Evolutionary conservation across 345 rosid genomes (phyloP).

Genomic region (Jatropha curcas): DNA sequence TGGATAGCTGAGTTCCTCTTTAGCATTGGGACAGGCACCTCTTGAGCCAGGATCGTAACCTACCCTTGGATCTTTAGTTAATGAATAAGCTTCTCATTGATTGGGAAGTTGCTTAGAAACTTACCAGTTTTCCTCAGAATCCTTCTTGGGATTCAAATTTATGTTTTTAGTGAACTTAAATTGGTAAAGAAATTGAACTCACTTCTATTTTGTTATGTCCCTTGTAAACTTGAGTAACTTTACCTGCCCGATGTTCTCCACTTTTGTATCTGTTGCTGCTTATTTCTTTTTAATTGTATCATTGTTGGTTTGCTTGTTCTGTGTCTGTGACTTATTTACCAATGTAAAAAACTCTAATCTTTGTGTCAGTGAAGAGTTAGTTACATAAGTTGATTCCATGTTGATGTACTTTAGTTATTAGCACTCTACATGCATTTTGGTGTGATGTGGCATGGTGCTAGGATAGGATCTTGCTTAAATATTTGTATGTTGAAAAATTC

Average conservation of each 20-base stretch:
- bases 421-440: too few species aligned
- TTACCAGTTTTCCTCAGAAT: not conserved
- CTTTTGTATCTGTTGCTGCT: not conserved
- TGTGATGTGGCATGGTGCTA: too few species aligned
- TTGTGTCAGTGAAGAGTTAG: not conserved
- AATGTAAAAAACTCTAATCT: not conserved
- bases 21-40: not conserved
- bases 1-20: not conserved
- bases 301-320: not conserved
- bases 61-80: not conserved
- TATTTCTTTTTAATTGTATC: not conserved
- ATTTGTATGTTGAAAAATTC: not conserved
- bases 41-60: not conserved
- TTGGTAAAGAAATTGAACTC: not conserved
- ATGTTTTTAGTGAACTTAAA: not conserved
- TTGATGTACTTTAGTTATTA: constrained; percentile 1
- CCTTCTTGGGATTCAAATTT: not conserved
- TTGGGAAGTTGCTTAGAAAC: not conserved
- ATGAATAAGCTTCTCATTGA: not conserved
- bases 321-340: not conserved
- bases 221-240: not conserved
- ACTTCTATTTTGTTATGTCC: not conserved
- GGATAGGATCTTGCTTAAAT: not conserved
- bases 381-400: not conserved
- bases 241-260: not conserved